These are phyloP conservation scores for Annulohypoxylon truncatum DNA, from an alignment of 2,329 filamentous ascomycete genomes.

Conservation along the genomic window DNA sequence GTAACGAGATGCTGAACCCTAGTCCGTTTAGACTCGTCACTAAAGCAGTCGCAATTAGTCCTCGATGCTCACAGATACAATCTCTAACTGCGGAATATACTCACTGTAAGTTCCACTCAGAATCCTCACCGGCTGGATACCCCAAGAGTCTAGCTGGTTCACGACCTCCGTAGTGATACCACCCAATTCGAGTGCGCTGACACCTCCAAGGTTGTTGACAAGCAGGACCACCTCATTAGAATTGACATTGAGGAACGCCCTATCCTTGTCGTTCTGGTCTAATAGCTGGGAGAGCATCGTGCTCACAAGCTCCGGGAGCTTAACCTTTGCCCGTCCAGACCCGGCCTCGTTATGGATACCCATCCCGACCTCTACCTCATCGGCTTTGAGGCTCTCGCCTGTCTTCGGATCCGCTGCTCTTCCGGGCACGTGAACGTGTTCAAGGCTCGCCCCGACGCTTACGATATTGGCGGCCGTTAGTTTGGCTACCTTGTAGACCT, in stretches of 20 bases:
- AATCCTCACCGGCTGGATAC: constrained; percentile 72
- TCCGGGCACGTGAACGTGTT: constrained; percentile 94
- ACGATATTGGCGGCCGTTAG: constrained; percentile 80
- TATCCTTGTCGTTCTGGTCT: constrained; percentile 72
- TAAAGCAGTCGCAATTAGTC: constrained; percentile 7
- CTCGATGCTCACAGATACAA: background rate
- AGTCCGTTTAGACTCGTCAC: constrained; percentile 81
- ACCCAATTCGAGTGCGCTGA: constrained; percentile 77
- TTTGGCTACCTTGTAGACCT: constrained; percentile 79
- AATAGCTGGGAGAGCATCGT: constrained; percentile 78
- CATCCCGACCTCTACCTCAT: constrained; percentile 77
- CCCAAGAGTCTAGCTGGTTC: constrained; percentile 68
- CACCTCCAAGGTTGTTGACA: constrained; percentile 80
- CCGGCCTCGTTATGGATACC: constrained; percentile 80
- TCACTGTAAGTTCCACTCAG: constrained; percentile 73
- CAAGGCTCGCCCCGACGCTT: constrained; percentile 85
- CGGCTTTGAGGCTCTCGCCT: constrained; percentile 66
- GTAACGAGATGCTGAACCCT: constrained; percentile 78
- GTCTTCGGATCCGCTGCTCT: constrained; percentile 64
- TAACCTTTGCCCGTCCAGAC: constrained; percentile 63
- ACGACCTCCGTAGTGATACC: constrained; percentile 77
- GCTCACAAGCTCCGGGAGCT: constrained; percentile 65
- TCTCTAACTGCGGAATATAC: background rate
- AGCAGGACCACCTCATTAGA: constrained; percentile 74
- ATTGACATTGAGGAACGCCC: constrained; percentile 74